phyloP scores from a whole-genome alignment of 1,139 yeast genomes.

The Saccharomyces hybrid region DNA sequence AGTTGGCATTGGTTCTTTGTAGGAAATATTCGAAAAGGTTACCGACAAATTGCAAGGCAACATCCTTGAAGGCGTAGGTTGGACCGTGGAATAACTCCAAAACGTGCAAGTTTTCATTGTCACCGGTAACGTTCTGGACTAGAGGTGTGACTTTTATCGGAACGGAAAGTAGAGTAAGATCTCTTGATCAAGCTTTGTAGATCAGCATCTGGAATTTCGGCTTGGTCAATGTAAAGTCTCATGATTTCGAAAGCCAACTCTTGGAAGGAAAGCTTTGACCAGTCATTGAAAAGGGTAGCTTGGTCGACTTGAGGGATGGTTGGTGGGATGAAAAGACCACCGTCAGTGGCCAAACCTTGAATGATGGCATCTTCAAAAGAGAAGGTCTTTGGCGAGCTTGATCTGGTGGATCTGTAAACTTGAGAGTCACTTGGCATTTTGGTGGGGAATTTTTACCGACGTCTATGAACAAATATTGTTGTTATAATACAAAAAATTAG shows the following conservation, averaged over 20 bases:
- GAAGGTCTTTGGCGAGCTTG: conserved; percentile 46
- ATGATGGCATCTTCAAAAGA: conserved; percentile 89
- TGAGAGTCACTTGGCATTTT: conserved; percentile 37
- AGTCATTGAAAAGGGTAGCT: conserved; percentile 47
- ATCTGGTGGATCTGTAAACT: conserved; percentile 82
- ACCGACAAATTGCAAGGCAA: conserved; percentile 95
- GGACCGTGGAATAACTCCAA: conserved; percentile 97
- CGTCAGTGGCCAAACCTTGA: conserved; percentile 91
- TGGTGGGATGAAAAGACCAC: conserved; percentile 89
- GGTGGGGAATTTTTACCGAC: not conserved
- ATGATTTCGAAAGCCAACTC: conserved; percentile 82
- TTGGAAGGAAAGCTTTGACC: conserved; percentile 72
- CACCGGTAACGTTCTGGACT: conserved; percentile 47
- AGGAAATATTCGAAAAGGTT: conserved; percentile 89
- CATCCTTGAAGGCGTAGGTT: conserved; percentile 97
- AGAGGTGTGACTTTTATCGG: conserved; percentile 80
- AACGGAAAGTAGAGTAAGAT: conserved; percentile 85
- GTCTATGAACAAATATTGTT: conserved; percentile 1
- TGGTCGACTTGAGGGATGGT: conserved; percentile 62
- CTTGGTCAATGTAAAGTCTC: conserved; percentile 61
- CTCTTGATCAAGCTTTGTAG: conserved; percentile 52
- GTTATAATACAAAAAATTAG: conserved; percentile 4
- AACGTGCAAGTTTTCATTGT: conserved; percentile 55
- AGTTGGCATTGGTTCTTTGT: conserved; percentile 62
- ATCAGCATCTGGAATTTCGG: conserved; percentile 68